Conservation (phyloP, 768 basidiomycete genomes). For the Tylopilus cervinicoccineus region DNA sequence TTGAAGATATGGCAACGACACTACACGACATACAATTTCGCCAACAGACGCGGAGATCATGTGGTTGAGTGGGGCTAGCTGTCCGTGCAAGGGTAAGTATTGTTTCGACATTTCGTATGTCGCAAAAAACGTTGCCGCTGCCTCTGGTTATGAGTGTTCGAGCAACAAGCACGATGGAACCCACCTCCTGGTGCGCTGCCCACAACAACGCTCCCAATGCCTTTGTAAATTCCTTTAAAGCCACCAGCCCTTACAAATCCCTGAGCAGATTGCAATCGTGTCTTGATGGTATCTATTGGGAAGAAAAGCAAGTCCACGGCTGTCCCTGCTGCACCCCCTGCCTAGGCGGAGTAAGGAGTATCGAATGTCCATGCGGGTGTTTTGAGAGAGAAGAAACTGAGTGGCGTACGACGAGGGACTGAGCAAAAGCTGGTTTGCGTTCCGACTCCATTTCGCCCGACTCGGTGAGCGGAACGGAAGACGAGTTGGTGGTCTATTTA, state of each 20-base stretch:
- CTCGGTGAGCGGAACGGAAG: constrained; percentile 7
- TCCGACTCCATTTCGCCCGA: constrained; percentile 24
- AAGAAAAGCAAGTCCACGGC: constrained; percentile 95
- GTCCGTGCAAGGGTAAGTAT: constrained; percentile 54
- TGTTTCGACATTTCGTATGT: constrained; percentile 89
- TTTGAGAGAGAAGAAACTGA: constrained; percentile 7
- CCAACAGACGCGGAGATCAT: constrained; percentile 55
- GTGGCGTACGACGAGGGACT: constrained; percentile 44
- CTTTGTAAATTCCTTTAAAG: constrained; percentile 87
- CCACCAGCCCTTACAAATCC: constrained; percentile 87
- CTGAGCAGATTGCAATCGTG: constrained; percentile 83
- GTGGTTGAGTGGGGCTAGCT: constrained; percentile 63
- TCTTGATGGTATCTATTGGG: constrained; percentile 96
- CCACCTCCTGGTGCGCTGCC: constrained; percentile 95
- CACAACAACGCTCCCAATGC: constrained; percentile 89
- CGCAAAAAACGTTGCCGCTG: constrained; percentile 94
- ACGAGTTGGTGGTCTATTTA: constrained; percentile 3
- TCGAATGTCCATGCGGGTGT: constrained; percentile 11
- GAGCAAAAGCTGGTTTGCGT: constrained; percentile 39
- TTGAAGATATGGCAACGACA: constrained; percentile 5
- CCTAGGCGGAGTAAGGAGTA: constrained; percentile 39
- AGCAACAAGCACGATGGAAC: constrained; percentile 7
- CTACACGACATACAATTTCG: constrained; percentile 45
- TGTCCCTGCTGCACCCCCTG: constrained; percentile 88
- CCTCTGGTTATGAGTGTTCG: not conserved